These are phyloP conservation scores for Trichoderma erinaceum DNA, from an alignment of 495 filamentous ascomycete genomes.

Conservation along the genomic window DNA sequence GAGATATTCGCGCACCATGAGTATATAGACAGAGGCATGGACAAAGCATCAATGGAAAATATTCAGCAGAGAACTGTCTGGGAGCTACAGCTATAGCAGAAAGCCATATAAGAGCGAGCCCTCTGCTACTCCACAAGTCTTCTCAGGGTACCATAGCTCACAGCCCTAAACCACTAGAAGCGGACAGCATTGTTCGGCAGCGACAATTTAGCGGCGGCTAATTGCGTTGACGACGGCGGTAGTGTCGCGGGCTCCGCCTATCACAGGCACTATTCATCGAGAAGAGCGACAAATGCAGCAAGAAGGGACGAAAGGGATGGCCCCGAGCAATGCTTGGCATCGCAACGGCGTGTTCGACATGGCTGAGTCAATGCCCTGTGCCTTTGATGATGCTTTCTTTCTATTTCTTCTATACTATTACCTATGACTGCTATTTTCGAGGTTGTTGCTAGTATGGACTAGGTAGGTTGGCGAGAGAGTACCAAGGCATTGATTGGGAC, in stretches of 20 bases:
- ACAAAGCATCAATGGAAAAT: background rate
- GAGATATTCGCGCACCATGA: background rate
- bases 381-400: background rate
- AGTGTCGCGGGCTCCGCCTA: slow-evolving; percentile 1
- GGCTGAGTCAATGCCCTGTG: no score
- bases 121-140: slow-evolving; percentile 17
- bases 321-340: slow-evolving; percentile 9
- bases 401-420: background rate
- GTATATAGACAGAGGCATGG: background rate
- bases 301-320: background rate
- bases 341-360: background rate
- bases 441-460: background rate
- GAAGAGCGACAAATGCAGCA: slow-evolving; percentile 5
- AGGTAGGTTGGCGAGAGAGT: background rate
- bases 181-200: slow-evolving; percentile 5
- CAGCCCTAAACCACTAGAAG: slow-evolving; percentile 17
- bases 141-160: slow-evolving; percentile 15
- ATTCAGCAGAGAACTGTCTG: no score
- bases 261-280: background rate
- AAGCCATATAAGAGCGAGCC: no score
- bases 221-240: background rate
- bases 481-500: background rate
- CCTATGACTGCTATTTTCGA: background rate
- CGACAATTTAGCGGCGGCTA: slow-evolving; percentile 10
- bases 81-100: no score